These are phyloP conservation scores for Kwoniella newhampshirensis DNA, from an alignment of 768 basidiomycete genomes.

Conservation along the genomic window DNA sequence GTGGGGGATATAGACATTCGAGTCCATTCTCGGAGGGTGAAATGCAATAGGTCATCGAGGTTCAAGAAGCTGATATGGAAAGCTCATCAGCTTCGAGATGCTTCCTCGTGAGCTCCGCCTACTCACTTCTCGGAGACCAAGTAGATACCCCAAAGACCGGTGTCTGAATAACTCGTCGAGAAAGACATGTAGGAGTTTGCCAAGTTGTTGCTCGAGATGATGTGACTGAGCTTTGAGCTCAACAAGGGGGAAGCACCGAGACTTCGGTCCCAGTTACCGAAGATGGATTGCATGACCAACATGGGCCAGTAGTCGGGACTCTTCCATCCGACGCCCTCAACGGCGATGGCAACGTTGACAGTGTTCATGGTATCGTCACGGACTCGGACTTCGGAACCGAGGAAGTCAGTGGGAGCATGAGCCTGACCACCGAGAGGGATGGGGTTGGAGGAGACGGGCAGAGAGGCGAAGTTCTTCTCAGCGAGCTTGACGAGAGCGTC, in stretches of 20 bases:
- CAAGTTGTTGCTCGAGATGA: constrained; percentile 87
- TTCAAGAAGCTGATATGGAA: constrained; percentile 74
- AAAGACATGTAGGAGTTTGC: constrained; percentile 99
- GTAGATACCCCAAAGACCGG: constrained; percentile 98
- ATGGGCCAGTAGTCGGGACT: constrained; percentile 99
- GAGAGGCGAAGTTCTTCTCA: constrained; percentile 83
- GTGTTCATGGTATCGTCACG: constrained; percentile 88
- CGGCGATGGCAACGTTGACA: constrained; percentile 91
- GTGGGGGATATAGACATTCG: constrained; percentile 87
- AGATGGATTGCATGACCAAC: constrained; percentile 95
- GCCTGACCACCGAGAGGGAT: constrained; percentile 80
- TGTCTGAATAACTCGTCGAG: constrained; percentile 97
- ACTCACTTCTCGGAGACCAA: constrained; percentile 81
- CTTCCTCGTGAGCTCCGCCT: background rate
- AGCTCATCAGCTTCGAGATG: no score
- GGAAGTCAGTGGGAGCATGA: constrained; percentile 74
- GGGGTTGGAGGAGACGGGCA: constrained; percentile 83
- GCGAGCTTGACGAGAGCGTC: constrained; percentile 88
- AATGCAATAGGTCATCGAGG: constrained; percentile 89
- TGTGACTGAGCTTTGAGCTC: constrained; percentile 85
- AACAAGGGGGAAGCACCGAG: constrained; percentile 86
- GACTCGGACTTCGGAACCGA: constrained; percentile 92
- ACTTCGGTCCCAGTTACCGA: constrained; percentile 99
- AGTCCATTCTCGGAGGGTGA: constrained; percentile 92
- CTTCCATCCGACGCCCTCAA: constrained; percentile 97